A percentile compares a stretch with the other conserved stretches of the same genome.
These are phyloP conservation scores for Nigrospora oryzae DNA, from an alignment of 2,329 filamentous ascomycete genomes.

Conservation along the genomic window DNA sequence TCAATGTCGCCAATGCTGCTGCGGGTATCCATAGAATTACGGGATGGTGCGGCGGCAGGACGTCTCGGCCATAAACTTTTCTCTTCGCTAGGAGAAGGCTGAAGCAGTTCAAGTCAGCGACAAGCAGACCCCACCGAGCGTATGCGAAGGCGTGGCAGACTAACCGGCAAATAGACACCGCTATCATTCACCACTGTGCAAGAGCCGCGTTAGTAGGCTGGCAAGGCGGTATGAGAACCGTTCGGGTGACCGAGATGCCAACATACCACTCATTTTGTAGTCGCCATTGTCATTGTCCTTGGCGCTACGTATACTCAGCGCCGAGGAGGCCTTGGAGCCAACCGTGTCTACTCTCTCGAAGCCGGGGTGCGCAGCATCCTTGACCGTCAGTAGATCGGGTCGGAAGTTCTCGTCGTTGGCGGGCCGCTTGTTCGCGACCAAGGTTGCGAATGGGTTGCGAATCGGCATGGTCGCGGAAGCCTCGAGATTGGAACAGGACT, in stretches of 20 bases:
- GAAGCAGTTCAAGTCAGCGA: slow-evolving; percentile 6
- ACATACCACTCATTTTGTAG: slow-evolving; percentile 73
- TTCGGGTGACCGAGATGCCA: neutral
- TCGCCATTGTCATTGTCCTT: slow-evolving; percentile 58
- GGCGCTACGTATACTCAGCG: slow-evolving; percentile 52
- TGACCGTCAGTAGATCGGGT: slow-evolving; percentile 22
- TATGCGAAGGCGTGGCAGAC: slow-evolving; percentile 14
- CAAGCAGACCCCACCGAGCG: neutral
- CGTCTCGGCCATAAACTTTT: slow-evolving; percentile 67
- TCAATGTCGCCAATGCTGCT: slow-evolving; percentile 72
- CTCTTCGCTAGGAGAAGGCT: slow-evolving; percentile 86
- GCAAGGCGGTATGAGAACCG: no score
- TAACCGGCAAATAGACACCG: slow-evolving; percentile 86
- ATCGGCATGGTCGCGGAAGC: slow-evolving; percentile 48
- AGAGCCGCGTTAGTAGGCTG: no score
- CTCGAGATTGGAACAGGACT: no score
- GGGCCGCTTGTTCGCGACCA: slow-evolving; percentile 34
- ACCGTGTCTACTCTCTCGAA: slow-evolving; percentile 57
- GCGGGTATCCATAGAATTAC: slow-evolving; percentile 44
- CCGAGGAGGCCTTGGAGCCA: slow-evolving; percentile 53
- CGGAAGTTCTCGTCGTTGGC: slow-evolving; percentile 48
- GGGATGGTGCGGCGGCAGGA: slow-evolving; percentile 32
- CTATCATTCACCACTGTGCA: slow-evolving; percentile 83
- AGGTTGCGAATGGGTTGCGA: slow-evolving; percentile 57
- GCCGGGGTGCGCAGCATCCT: slow-evolving; percentile 36